These are phyloP conservation scores for Alliaria petiolata DNA, from an alignment of 345 rosid genomes.

Conservation along the genomic window DNA sequence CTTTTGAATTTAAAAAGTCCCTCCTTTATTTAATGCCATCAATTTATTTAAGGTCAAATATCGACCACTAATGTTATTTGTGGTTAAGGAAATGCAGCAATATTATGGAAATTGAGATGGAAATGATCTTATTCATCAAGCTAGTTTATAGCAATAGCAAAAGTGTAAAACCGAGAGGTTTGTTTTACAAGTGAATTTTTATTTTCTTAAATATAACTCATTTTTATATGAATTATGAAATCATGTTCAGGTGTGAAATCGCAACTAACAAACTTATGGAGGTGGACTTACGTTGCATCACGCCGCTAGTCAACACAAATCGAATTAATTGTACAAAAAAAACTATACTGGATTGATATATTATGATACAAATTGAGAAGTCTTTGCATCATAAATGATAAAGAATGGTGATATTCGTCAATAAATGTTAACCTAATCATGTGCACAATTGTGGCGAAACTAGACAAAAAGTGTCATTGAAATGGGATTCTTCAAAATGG, in stretches of 20 bases:
- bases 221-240: neutral
- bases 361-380: neutral
- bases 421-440: constrained; percentile 21
- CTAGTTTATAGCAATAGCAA: no score
- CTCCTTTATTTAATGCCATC: neutral
- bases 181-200: no score
- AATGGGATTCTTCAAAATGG: constrained; percentile 10
- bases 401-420: neutral
- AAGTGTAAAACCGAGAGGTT: neutral
- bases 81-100: neutral
- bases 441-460: constrained; percentile 9
- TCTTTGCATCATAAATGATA: constrained; percentile 1
- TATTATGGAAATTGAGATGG: neutral
- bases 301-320: neutral
- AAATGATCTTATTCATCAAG: neutral
- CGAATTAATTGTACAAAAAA: neutral
- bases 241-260: neutral
- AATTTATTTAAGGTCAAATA: neutral
- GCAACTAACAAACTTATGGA: neutral
- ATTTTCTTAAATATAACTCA: no score
- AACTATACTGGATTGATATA: neutral
- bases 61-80: neutral
- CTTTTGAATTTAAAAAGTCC: constrained; percentile 1
- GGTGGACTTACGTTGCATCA: neutral
- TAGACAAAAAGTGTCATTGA: constrained; percentile 3